Evolutionary conservation across 2,329 filamentous ascomycete species (phyloP), one percentile per base, ranked within the genome.

Genomic region (Ophiostoma ips): DNA sequence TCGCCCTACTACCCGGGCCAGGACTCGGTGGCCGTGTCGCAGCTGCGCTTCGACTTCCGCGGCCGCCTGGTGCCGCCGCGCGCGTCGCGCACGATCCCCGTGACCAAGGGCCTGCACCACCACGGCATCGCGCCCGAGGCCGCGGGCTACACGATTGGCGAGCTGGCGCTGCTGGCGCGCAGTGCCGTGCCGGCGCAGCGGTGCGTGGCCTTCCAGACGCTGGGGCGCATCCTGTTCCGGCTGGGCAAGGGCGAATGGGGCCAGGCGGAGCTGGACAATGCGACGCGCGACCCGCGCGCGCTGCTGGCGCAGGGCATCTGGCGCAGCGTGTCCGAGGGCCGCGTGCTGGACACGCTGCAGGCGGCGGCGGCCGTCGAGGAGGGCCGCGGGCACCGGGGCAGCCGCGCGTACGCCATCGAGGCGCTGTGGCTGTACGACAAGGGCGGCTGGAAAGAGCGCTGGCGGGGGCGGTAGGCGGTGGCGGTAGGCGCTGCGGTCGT

Each of bases 41-140:
- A 84, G 33, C 74, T 98, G 47, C 84, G 92, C 51, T 98, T 96
- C 70, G 84, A 89, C 62, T 94, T 98, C 63, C 76, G 74, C 47
- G 92, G 90, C 54, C 74, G 75, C 0, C 73, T 98, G 3, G 73
- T 98, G 12, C 79, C 90, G 0, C 92, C 92, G 0, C 74, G 79
- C 46, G 75, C 79, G 33, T 81, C 87, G 24, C 75, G 88, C 50
- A 71, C 76, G 2, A 80, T 96, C 24, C 85, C 90, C 5, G 78
- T 79, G 1, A 81, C 79, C 12, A 77, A 83, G 53, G 92, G 92
- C 0, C 73, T 98, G 13, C 92, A 98, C 64, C 90, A 98, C 64
- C 92, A 98, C 63, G 88, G 84, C 55, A 80, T 89, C 52, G 89
- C 90, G 1, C 92, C 92, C 15, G 87, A 94, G 64, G 87, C 89